Base-by-base conservation (phyloP, 1,139 yeast genomes). In the Yamadazyma friedrichii region DNA sequence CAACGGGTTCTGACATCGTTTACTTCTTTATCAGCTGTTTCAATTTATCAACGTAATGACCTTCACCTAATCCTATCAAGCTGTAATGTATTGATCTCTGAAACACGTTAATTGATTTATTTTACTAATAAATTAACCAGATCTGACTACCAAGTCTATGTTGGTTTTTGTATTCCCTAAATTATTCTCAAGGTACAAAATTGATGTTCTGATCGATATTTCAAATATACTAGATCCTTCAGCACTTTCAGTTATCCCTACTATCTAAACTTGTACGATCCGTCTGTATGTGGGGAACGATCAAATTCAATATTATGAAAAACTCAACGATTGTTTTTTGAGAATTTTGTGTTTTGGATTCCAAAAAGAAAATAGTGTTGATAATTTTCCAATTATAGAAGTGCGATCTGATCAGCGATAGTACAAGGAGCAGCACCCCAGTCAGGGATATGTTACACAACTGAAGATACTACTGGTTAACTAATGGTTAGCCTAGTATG, bases 341-440 rank as follows among this genome's bases (percentile, higher is more conserved):
- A 35, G 37, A 27, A 35, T 28, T 22, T 25, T 27, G 36, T 24
- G 36, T 24, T n/a, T 33, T 25, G 27, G 20, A 33, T 33, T 25
- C 9, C 26, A 27, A 27, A 35, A 35, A 17, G 24, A 13, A 13
- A 13, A 15, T 28, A 3, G 17, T 35, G 38, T 35, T 35, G 22
- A 35, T 22, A 6, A 12, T 13, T 35, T 40, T 35, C 42, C 42
- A 35, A 22, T 24, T 40, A 26, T 32, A 32, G 42, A 39, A 35
- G 10, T 35, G 37, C 37, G 37, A 35, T 35, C 27, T 35, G 24
- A 20, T 20, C 24, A 20, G 8, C 24, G 24, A 20, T 20, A 20
- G 8, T 20, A 20, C 24, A 5, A 20, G 24, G 5, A 8, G 24
- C 8, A 5, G n/a, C n/a, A n/a, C n/a, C n/a, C n/a, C n/a, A n/a